These are phyloP conservation scores for Carex parvula DNA, from an alignment of 176 grass and related monocot genomes.

Conservation along the genomic window DNA sequence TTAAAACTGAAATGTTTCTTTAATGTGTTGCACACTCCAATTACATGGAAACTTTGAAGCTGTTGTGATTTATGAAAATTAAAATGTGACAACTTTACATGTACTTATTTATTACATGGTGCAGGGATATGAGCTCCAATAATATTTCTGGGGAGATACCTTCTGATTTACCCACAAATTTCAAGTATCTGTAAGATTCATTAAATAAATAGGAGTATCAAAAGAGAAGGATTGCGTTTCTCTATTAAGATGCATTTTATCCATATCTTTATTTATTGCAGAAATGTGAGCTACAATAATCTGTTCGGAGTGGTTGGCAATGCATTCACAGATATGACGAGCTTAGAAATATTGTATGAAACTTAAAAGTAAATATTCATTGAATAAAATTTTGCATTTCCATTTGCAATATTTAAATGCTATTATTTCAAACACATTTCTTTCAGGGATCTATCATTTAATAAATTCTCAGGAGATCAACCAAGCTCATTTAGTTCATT, in stretches of 20 bases:
- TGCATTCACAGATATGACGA: conserved; percentile 60
- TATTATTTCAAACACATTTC: background rate
- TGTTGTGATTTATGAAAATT: background rate
- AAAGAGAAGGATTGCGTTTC: background rate
- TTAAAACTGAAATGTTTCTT: background rate
- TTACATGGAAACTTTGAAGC: background rate
- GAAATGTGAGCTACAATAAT: conserved; percentile 78
- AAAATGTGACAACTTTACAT: background rate
- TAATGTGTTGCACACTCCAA: background rate
- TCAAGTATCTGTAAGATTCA: conserved; percentile 70
- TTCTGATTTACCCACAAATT: conserved; percentile 58
- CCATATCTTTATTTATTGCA: conserved; percentile 23
- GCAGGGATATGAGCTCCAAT: conserved; percentile 72
- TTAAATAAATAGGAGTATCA: background rate
- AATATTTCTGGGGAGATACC: conserved; percentile 73
- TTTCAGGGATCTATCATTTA: conserved; percentile 86
- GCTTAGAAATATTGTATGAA: conserved; percentile 60
- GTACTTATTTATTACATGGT: too few relatives aligned
- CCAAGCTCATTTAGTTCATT: conserved; percentile 75
- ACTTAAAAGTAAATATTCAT: conserved; percentile 2
- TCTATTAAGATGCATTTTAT: background rate
- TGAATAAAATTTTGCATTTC: background rate
- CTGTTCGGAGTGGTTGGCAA: conserved; percentile 66
- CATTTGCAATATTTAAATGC: background rate
- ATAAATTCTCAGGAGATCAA: conserved; percentile 58